Evolutionary conservation across 2,329 filamentous ascomycete species (phyloP).

Genomic region (Ophiosphaerella korrae): DNA sequence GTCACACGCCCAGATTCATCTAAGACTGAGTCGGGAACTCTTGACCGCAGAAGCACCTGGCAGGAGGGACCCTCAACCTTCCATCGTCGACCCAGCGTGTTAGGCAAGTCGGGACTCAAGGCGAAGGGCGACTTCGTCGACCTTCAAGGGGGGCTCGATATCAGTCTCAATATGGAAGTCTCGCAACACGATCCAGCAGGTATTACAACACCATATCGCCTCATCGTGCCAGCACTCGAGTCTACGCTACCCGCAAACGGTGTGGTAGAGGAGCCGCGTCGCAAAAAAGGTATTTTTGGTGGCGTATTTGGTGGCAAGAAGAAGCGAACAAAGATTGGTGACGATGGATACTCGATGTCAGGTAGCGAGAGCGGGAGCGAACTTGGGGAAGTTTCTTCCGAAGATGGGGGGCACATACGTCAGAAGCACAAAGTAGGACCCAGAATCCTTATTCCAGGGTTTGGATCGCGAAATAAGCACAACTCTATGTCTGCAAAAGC

Average conservation of each 20-base stretch:
- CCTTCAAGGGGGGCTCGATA: constrained; percentile 81
- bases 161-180: constrained; percentile 88
- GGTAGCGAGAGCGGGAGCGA: constrained; percentile 36
- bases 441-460: constrained; percentile 38
- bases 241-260: constrained; percentile 42
- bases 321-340: constrained; percentile 32
- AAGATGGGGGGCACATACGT: constrained; percentile 36
- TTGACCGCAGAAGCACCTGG: constrained; percentile 17
- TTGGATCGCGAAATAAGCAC: constrained; percentile 32
- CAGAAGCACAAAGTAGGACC: constrained; percentile 44
- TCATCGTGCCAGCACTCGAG: constrained; percentile 79
- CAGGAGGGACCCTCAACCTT: constrained; percentile 47
- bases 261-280: constrained; percentile 23
- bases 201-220: constrained; percentile 82
- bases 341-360: constrained; percentile 39
- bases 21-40: constrained; percentile 27
- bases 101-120: constrained; percentile 47
- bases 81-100: constrained; percentile 52
- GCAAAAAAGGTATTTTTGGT: constrained; percentile 37
- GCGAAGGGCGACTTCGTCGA: constrained; percentile 60
- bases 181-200: constrained; percentile 84
- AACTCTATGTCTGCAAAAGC: constrained; percentile 21
- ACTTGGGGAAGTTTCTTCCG: constrained; percentile 28
- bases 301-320: constrained; percentile 29
- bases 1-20: constrained; percentile 30